Evolutionary conservation across 176 grass and related monocot species (phyloP), one percentile per base, ranked within the genome.

Genomic region (Miscanthus lutarioriparius): DNA sequence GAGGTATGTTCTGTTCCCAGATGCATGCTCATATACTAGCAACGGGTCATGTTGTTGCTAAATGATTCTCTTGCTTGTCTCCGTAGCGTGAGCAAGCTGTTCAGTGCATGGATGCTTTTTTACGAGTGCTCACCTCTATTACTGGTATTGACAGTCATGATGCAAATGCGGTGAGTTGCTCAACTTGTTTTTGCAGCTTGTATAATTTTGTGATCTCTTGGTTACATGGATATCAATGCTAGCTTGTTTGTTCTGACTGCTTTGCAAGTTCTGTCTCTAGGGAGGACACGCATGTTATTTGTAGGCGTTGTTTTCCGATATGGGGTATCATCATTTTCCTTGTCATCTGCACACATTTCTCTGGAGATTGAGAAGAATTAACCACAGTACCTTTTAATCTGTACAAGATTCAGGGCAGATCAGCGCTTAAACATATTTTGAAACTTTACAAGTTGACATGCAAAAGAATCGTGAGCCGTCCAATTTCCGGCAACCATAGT

Each of bases 81-180:
- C 25, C 58, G 20, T 59, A 97, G 95, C 80, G 85, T 61, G 84
- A 84, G 73, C 84, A 85, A 74, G 87, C 92, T 72, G 92, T 93
- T 73, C 91, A 93, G 82, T 91, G 77, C 78, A 90, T 90, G 72
- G 92, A 97, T 88, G 65, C 81, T 16, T 53, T 53, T 17, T 53
- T 53, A 20, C 48, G 49, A 19, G 49, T 53, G 49, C 1, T 19
- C 49, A 53, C 49, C 17, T 51, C 48, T 51, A 51, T 51, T 51
- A 16, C 48, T 51, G 48, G 48, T 19, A 51, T 51, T 51, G 48
- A 51, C 48, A 51, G 5, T 51, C 48, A 51, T 19, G 48, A 51
- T 51, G 48, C 48, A 51, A 51, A 51, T 19, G 48, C 16, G 48
- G 48, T 51, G 48, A 51, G 48, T 51, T 49, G 47, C 15, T 17